Percentiles rank a stretch among this genome's conserved stretches.
These are phyloP conservation scores for Trichoderma brevicompactum DNA, from an alignment of 2,329 filamentous ascomycete genomes.

Conservation along the genomic window DNA sequence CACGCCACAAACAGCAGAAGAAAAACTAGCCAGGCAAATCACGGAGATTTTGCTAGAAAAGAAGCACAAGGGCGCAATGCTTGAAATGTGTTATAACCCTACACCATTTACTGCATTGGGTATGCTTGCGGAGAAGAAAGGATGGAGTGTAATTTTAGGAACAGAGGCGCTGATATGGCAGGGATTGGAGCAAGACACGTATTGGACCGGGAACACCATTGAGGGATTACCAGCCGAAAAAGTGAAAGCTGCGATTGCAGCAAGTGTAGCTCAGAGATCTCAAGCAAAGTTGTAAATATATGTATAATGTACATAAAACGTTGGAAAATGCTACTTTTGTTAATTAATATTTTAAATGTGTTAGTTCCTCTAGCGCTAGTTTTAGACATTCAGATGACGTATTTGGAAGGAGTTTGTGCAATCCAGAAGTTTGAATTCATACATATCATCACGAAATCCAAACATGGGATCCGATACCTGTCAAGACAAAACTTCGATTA, in stretches of 20 bases:
- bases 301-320: not conserved
- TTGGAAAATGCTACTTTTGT: too few species aligned
- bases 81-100: conserved; percentile 24
- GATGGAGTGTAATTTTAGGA: conserved; percentile 20
- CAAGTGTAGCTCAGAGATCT: conserved; percentile 15
- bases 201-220: conserved; percentile 21
- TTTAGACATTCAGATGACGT: not conserved
- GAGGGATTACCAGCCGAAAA: conserved; percentile 17
- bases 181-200: conserved; percentile 24
- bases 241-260: conserved; percentile 21
- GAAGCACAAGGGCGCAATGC: conserved; percentile 23
- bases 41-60: conserved; percentile 17
- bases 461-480: too few species aligned
- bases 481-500: too few species aligned
- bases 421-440: too few species aligned
- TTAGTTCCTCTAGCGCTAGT: not conserved
- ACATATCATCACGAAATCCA: too few species aligned
- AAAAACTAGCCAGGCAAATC: conserved; percentile 6
- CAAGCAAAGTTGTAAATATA: conserved; percentile 14
- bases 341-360: not conserved
- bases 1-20: conserved; percentile 6
- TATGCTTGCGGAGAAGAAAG: conserved; percentile 19
- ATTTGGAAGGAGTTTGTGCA: too few species aligned
- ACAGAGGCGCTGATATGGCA: conserved; percentile 25
- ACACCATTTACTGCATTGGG: conserved; percentile 21